Conservation (phyloP, 2,329 filamentous ascomycete species). For the Penicillium sp. region DNA sequence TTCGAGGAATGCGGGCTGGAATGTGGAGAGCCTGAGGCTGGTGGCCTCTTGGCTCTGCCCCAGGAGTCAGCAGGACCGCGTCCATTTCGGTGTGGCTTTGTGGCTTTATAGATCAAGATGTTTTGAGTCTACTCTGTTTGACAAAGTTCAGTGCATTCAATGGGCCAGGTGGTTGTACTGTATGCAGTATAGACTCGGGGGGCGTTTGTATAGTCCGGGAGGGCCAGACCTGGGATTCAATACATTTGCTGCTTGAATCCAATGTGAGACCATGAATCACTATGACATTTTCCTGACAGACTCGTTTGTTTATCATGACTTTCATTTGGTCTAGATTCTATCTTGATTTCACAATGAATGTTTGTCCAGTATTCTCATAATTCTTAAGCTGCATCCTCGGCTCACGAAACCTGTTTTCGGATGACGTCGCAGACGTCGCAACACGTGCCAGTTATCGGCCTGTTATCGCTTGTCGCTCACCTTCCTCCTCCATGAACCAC, state of each 20-base stretch:
- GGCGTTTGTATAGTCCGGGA: not conserved
- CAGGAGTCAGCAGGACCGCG: not conserved
- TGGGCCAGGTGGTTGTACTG: not conserved
- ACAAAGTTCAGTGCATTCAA: too few species aligned
- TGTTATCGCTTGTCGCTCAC: conserved; percentile 5
- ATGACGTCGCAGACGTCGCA: conserved; percentile 28
- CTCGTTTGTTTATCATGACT: not conserved
- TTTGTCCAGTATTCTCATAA: not conserved
- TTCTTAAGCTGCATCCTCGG: not conserved
- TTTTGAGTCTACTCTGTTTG: not conserved
- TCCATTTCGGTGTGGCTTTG: not conserved
- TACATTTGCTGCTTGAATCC: not conserved
- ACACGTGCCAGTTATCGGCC: conserved; percentile 24
- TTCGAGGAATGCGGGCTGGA: conserved; percentile 16
- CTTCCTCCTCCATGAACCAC: conserved; percentile 13
- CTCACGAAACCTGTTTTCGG: conserved; percentile 1
- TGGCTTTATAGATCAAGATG: not conserved
- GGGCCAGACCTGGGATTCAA: not conserved
- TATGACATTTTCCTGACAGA: not conserved
- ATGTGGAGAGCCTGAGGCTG: conserved; percentile 10
- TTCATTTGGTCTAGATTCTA: not conserved
- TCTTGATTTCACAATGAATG: not conserved
- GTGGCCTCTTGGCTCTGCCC: not conserved
- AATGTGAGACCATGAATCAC: not conserved
- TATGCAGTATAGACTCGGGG: not conserved